Conservation (phyloP, 257 asterid species). For the Cruciata laevipes region DNA sequence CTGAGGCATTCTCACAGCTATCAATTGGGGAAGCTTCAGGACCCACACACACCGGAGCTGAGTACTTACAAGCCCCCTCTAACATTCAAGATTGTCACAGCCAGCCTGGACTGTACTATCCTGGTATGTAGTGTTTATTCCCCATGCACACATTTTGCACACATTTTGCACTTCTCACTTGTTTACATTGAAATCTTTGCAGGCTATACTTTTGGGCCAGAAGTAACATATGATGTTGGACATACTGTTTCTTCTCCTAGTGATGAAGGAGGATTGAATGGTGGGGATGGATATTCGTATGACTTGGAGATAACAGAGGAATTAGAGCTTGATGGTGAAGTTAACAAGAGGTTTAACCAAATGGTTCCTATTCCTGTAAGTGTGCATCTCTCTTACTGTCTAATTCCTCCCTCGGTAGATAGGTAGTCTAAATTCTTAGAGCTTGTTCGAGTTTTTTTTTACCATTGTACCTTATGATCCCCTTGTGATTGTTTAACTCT, state of each 20-base stretch:
- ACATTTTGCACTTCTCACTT: slow-evolving; percentile 2
- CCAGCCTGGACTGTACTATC: slow-evolving; percentile 42
- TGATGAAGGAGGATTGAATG: slow-evolving; percentile 61
- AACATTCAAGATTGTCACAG: slow-evolving; percentile 46
- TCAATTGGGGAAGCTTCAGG: slow-evolving; percentile 53
- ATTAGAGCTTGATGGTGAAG: slow-evolving; percentile 83
- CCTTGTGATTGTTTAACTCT: background rate
- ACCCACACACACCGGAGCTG: slow-evolving; percentile 35
- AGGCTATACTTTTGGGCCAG: slow-evolving; percentile 40
- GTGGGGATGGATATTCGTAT: slow-evolving; percentile 50
- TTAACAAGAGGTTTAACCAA: slow-evolving; percentile 74
- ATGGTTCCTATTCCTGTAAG: slow-evolving; percentile 80
- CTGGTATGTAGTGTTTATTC: slow-evolving; percentile 32
- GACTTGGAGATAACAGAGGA: slow-evolving; percentile 73
- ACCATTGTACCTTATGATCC: background rate
- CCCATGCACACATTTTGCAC: slow-evolving; percentile 1
- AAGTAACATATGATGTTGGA: slow-evolving; percentile 47
- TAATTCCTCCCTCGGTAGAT: background rate
- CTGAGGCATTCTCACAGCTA: slow-evolving; percentile 55
- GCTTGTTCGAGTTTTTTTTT: background rate
- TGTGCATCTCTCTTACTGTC: background rate
- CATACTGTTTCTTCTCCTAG: slow-evolving; percentile 56
- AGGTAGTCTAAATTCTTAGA: background rate
- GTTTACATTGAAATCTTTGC: slow-evolving; percentile 20
- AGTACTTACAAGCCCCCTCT: slow-evolving; percentile 34